phyloP scores from a whole-genome alignment of 495 filamentous ascomycete species.

The Amniculicola lignicola region DNA sequence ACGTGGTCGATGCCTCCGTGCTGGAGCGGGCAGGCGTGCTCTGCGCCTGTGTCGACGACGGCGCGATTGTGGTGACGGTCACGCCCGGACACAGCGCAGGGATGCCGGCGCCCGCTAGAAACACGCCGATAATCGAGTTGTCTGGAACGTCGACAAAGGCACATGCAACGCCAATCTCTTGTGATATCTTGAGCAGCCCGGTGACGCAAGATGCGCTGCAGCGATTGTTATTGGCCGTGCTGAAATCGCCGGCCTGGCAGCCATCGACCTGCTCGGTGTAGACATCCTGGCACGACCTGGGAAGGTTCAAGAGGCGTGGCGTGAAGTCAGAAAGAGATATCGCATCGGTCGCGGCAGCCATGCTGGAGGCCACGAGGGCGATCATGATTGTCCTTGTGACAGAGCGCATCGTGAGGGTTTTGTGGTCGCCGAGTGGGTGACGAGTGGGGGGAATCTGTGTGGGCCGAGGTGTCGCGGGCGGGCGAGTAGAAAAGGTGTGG shows the following conservation, averaged over 20 bases:
- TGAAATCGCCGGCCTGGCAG: conserved; percentile 26
- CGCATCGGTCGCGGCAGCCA: conserved; percentile 12
- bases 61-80: conserved; percentile 6
- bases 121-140: conserved; percentile 26
- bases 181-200: conserved; percentile 16
- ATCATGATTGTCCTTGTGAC: background rate
- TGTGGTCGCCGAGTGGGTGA: background rate
- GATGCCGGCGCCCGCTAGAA: conserved; percentile 24
- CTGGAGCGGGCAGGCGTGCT: background rate
- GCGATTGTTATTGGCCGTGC: background rate
- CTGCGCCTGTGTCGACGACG: conserved; percentile 3
- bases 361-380: conserved; percentile 8
- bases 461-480: background rate
- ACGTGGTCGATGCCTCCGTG: background rate
- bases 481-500: background rate
- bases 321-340: conserved; percentile 31
- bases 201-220: conserved; percentile 26
- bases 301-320: conserved; percentile 26
- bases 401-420: conserved; percentile 11
- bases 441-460: background rate
- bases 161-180: conserved; percentile 10
- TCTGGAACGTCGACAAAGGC: conserved; percentile 18
- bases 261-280: conserved; percentile 20
- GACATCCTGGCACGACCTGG: conserved; percentile 19
- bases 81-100: conserved; percentile 19